Conservation (phyloP, 1,284 basidiomycete genomes). For the Cutaneotrichosporon dermatis region DNA sequence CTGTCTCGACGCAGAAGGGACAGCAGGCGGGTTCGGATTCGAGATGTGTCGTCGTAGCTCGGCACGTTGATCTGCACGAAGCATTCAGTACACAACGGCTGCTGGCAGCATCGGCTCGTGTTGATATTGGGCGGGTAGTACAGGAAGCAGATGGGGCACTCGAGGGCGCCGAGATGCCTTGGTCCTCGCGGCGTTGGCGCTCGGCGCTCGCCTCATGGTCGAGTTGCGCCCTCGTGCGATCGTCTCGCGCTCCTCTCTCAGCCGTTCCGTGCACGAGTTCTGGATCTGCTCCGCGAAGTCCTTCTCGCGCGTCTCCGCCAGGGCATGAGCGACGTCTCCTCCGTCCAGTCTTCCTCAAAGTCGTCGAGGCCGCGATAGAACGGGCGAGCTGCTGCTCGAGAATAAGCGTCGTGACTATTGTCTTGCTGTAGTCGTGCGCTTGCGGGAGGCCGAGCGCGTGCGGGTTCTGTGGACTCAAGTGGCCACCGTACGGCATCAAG, state of each 20-base stretch:
- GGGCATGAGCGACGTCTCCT: conserved; percentile 64
- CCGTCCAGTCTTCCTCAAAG: conserved; percentile 78
- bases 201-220: conserved; percentile 36
- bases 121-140: conserved; percentile 94
- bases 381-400: conserved; percentile 83
- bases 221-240: conserved; percentile 7
- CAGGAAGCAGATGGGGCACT: conserved; percentile 99
- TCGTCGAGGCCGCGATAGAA: conserved; percentile 96
- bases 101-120: conserved; percentile 93
- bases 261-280: conserved; percentile 32
- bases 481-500: conserved; percentile 57
- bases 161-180: conserved; percentile 76
- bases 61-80: conserved; percentile 95
- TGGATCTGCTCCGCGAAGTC: conserved; percentile 35
- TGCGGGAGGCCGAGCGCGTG: conserved; percentile 62
- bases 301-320: conserved; percentile 37
- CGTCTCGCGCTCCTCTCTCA: conserved; percentile 37
- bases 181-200: conserved; percentile 62
- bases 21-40: conserved; percentile 90
- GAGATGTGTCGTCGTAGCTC: conserved; percentile 85
- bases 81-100: conserved; percentile 97
- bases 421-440: conserved; percentile 82
- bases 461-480: conserved; percentile 79
- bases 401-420: conserved; percentile 79
- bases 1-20: conserved; percentile 93